Evolutionary conservation across 2,329 filamentous ascomycete species (phyloP), one percentile per base, ranked within the genome.

Genomic region (Hortaea werneckii): DNA sequence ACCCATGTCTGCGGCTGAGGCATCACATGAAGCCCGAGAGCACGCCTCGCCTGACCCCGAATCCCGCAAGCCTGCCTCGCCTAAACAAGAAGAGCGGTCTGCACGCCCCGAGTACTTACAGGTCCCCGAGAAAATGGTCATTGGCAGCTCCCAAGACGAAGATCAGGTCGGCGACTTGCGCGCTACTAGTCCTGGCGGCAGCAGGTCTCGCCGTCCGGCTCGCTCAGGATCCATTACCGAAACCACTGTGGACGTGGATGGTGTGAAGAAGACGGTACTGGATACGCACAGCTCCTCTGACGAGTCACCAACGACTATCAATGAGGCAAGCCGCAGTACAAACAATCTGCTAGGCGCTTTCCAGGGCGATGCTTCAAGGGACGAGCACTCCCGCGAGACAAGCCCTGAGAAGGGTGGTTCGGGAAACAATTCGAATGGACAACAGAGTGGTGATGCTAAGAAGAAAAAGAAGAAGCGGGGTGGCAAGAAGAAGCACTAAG

Each of bases 161-260:
- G 49, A 51, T 37, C 37, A 12, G 6, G 37, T 50, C 6, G 51
- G 51, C 7, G 61, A 60, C 46, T 40, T 55, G 53, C 48, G 55
- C 47, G 53, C 53, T 46, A 35, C 32, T n/a, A 62, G 55, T 44
- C 50, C 60, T 53, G 57, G 65, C 52, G 68, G 68, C 30, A 71
- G 75, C 73, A 45, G 45, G 40, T 28, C 29, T 10, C 50, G 56
- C 6, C 54, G 58, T 10, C 48, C 55, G 4, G 80, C 81, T 5
- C 74, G 83, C 46, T 86, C 81, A 54, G 85, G 85, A 28, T 86
- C 82, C 60, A 87, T 89, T 55, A 87, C 84, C 0, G 84, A 89
- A 64, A 85, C 84, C 50, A 71, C 85, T n/a, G 70, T 88, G 46
- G 82, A 89, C 58, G 72, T 82, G 2, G 79, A 82, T 45, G 85